Base-by-base conservation (phyloP, 164 flowering plant species). In the Macadamia tetraphylla region DNA sequence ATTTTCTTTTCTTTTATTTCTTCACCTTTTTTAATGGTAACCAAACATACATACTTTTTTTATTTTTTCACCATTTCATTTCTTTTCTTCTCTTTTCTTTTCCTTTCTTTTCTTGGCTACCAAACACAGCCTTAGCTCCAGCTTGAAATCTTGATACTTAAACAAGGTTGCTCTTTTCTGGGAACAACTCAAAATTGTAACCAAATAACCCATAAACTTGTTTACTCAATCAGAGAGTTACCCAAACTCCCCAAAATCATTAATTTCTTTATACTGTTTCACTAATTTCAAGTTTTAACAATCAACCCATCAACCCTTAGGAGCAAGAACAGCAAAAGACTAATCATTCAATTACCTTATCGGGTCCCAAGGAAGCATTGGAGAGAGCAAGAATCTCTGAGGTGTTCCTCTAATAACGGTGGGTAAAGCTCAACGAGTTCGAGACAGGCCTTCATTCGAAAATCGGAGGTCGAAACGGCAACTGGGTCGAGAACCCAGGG, bases 401-500 rank as follows among this genome's bases (percentile, higher is more conserved):
- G 1, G 51, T 2, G 13, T 46, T 46, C 13, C 51, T 46, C 51
- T 9, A 46, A 46, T 11, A 46, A 46, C 51, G 1, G 51, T 46
- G 12, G 51, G 51, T 11, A 0, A 11, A 46, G 9, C 51, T 46
- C 51, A 11, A 46, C 1, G 13, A 46, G 51, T 58, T 88, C 92
- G 67, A 84, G 69, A 65, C 97, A 88, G 12, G 94, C 83, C 72
- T 72, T 76, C 62, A 94, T 69, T 59, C 97, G 81, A 66, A 84
- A 91, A 55, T 70, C 71, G 2, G 93, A 83, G 31, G 88, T 89
- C 0, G 91, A 89, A 53, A 80, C 93, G 17, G 96, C 98, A 29
- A 90, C 96, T 0, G 97, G 98, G 71, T 94, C 98, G 17, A 94
- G 91, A 60, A 94, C 90, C 98, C 98, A 94, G 0, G 98, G 96